Conservation (phyloP, 2,329 filamentous ascomycete genomes). For the Immersiporthe knoxdaviesiana region DNA sequence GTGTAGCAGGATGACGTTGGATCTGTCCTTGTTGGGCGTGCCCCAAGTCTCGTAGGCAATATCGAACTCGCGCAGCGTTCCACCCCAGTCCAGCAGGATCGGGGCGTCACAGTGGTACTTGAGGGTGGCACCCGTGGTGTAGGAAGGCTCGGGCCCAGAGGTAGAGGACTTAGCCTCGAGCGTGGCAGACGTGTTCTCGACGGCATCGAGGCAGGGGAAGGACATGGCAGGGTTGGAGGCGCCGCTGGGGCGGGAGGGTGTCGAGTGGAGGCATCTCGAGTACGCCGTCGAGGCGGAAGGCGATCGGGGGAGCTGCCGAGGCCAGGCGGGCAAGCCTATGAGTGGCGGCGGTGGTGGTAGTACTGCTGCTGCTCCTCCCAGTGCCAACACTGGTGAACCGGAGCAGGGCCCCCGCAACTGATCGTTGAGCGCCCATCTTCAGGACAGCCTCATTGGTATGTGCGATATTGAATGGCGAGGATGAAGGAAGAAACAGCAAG, state of each 20-base stretch:
- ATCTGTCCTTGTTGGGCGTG: constrained; percentile 73
- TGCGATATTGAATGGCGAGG: not conserved
- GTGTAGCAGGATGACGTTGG: constrained; percentile 89
- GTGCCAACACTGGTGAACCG: constrained; percentile 14
- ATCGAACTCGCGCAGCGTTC: constrained; percentile 83
- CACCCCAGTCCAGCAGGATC: constrained; percentile 90
- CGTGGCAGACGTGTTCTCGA: constrained; percentile 76
- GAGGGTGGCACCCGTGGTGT: constrained; percentile 85
- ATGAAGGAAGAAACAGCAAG: not conserved
- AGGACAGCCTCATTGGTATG: not conserved
- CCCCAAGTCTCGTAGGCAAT: constrained; percentile 97
- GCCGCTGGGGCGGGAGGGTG: constrained; percentile 35
- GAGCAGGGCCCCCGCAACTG: constrained; percentile 30
- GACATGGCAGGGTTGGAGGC: constrained; percentile 83
- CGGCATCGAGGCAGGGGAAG: constrained; percentile 86
- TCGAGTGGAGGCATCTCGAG: constrained; percentile 33
- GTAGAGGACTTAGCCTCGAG: constrained; percentile 68
- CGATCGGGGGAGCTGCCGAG: constrained; percentile 6
- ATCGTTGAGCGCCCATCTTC: constrained; percentile 24
- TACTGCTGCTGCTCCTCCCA: not conserved
- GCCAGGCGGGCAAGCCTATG: constrained; percentile 6
- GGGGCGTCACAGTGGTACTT: constrained; percentile 74
- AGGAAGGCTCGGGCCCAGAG: constrained; percentile 88
- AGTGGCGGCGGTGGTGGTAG: not conserved
- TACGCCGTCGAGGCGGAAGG: not conserved